A percentile compares a stretch with the other conserved stretches of the same genome.
Conservation (phyloP, 2,329 filamentous ascomycete species). For the Paradendryphiella salina region DNA sequence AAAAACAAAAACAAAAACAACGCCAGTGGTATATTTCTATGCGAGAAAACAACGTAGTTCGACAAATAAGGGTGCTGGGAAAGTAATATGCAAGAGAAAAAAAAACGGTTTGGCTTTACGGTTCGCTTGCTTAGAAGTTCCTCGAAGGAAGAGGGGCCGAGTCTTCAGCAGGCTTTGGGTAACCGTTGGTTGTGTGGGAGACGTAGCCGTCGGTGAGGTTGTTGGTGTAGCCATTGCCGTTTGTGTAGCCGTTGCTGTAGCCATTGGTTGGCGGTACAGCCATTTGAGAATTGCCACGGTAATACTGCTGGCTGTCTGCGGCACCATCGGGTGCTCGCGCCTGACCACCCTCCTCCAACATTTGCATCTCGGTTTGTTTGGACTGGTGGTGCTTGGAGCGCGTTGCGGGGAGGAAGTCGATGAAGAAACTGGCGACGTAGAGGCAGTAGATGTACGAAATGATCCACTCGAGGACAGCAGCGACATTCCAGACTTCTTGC, state of each 20-base stretch:
- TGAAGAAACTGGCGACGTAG: conserved; percentile 82
- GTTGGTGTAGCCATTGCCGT: conserved; percentile 1
- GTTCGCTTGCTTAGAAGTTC: conserved; percentile 30
- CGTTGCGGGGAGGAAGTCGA: conserved; percentile 83
- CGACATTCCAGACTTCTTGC: conserved; percentile 60
- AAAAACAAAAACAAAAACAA: not conserved
- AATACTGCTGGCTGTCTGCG: conserved; percentile 34
- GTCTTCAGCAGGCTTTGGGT: conserved; percentile 25
- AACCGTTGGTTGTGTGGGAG: conserved; percentile 19
- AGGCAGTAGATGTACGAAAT: conserved; percentile 85
- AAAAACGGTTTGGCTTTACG: not conserved
- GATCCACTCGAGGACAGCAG: conserved; percentile 77
- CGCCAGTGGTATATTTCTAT: conserved; percentile 13
- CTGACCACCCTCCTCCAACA: conserved; percentile 27
- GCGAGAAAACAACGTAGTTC: not conserved
- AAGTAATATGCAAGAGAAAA: conserved; percentile 11
- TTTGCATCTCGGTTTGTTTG: conserved; percentile 43
- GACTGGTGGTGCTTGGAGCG: conserved; percentile 58
- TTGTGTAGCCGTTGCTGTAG: conserved; percentile 9
- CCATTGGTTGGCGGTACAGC: conserved; percentile 15
- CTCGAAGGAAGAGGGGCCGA: conserved; percentile 28
- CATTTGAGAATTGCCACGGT: conserved; percentile 25
- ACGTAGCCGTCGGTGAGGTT: conserved; percentile 12
- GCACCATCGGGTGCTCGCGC: conserved; percentile 15
- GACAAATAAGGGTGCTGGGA: too few species aligned